Evolutionary conservation across 306 rosid genomes (phyloP).

Genomic region (Cicer yamashitae): DNA sequence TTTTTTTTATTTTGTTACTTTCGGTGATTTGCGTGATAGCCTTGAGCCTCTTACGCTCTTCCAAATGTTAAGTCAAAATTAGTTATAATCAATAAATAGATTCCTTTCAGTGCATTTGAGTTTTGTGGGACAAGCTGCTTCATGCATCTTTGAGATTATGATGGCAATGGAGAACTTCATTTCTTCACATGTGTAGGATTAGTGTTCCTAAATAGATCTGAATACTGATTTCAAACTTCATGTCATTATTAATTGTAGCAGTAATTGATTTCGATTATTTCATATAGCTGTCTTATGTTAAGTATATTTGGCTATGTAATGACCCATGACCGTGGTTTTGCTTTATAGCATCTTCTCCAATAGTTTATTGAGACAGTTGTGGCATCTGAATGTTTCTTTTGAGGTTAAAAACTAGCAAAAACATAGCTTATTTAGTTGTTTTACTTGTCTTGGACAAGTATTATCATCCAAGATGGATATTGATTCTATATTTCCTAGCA

Average conservation of each 20-base stretch:
- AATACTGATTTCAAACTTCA: not conserved
- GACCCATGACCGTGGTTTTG: not conserved
- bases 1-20: slow-evolving; percentile 1
- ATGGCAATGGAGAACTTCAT: not conserved
- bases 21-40: slow-evolving; percentile 11
- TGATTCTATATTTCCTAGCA: not conserved
- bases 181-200: not conserved
- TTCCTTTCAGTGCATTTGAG: not conserved
- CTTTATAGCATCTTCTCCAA: slow-evolving; percentile 12
- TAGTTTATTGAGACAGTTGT: slow-evolving; percentile 11
- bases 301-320: not conserved
- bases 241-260: not conserved
- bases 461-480: not conserved
- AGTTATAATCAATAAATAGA: not conserved
- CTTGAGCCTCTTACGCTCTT: slow-evolving; percentile 8
- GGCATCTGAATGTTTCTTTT: slow-evolving; percentile 14
- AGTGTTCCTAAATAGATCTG: not conserved
- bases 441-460: not conserved
- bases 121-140: slow-evolving; percentile 2
- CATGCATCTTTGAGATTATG: not conserved
- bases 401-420: not conserved
- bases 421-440: not conserved
- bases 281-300: slow-evolving; percentile 1
- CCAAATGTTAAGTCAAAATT: not conserved
- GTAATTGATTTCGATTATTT: not conserved